Evolutionary conservation across 352 stramenopile genomes (phyloP), one percentile per base, ranked within the genome.

Genomic region (Aphanomyces stellatus): DNA sequence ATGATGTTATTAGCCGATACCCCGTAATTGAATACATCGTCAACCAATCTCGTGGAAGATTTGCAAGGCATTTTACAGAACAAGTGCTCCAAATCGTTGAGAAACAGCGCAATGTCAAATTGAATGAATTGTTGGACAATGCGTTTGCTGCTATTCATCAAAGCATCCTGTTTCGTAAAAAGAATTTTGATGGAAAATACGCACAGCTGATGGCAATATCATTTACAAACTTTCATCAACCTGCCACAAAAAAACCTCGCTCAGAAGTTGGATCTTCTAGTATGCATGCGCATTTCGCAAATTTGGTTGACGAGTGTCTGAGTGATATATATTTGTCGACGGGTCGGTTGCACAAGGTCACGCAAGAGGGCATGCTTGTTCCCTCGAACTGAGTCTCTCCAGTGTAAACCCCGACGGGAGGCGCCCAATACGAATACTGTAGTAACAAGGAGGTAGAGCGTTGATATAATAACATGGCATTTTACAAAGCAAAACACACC

Each of bases 231-330:
- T 10, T 35, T 34, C 49, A 56, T 8, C 24, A 56, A 56, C 24
- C 24, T 56, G 24, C 28, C 24, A 56, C 8, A 17, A 34, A 35
- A 19, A 56, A 56, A 28, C 10, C 49, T 56, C 28, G 28, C 49
- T 35, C 19, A 56, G 49, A 56, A 28, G 49, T 56, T 56, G 49
- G 49, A 22, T 8, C 24, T 15, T 35, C 24, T 17, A 35, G 49
- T 19, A 56, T 56, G n/a, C 49, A 56, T 19, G 15, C 8, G 24
- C n/a, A 56, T 56, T 56, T 56, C 28, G 49, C 49, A 10, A 56
- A 56, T 56, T 56, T 56, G 49, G 49, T 56, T 56, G 49, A 56
- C 49, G 28, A 56, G 49, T 28, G 10, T 28, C 28, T n/a, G 49
- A 56, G 8, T 35, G 49, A 56, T 56, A 35, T 56, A 8, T 15